Base-by-base conservation (phyloP, 2,329 filamentous ascomycete genomes). In the Xenosphaeropsis pyriputrescens region DNA sequence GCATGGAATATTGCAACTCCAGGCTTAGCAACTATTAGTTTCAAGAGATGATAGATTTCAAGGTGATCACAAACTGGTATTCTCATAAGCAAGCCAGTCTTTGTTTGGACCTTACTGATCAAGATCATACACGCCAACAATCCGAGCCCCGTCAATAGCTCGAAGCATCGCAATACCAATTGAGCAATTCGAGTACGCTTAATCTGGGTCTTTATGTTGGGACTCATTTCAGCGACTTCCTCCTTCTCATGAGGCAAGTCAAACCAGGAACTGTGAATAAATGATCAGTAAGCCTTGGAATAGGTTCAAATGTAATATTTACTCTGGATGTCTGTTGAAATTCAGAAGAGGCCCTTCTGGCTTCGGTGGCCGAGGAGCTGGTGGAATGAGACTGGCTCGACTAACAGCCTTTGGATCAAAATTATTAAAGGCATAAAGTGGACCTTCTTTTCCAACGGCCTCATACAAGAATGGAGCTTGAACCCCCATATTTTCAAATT, bases 381-480 rank as follows among this genome's bases (percentile, higher is more conserved):
- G 72, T 11, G 74, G 70, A 51, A 75, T 64, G 65, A 74, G 83
- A 60, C 82, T 89, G 44, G 84, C 81, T 53, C 85, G 72, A 16
- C 85, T 88, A 35, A 86, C 71, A 42, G 83, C 81, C 57, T 88
- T 93, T 35, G 89, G 88, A 51, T 95, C 86, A 59, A 93, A 93
- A n/a, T 62, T 51, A 51, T 63, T 56, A 57, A 61, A 54, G 62
- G 69, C 45, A 69, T 69, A 48, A 68, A 68, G 35, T 13, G 35
- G 65, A 61, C 53, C 74, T 67, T 49, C 65, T 53, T 50, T 48
- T 59, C 55, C 45, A 32, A 55, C 41, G 1, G 51, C 50, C 60
- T 76, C 70, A 60, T 91, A 91, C 58, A 89, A 68, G 63, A 79
- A 91, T 39, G 84, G 84, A 57, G 72, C 71, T 51, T 67, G 62